These are phyloP conservation scores for Phellopilus nigrolimitatus DNA, from an alignment of 1,284 basidiomycete species.

Conservation along the genomic window DNA sequence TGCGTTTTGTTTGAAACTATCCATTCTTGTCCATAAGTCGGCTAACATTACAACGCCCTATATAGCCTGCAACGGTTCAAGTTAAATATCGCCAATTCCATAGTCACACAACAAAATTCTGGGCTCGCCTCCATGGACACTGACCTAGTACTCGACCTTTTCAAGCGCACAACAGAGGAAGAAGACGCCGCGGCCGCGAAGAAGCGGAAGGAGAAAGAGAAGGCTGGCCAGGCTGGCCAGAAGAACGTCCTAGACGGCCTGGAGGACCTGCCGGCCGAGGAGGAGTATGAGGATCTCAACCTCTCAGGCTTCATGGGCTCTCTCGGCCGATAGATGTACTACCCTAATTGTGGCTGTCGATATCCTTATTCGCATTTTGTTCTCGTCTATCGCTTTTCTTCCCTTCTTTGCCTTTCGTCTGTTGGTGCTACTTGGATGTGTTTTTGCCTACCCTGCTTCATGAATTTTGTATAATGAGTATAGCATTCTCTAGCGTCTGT, in stretches of 20 bases:
- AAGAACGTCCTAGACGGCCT: constrained; percentile 82
- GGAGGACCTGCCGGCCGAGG: constrained; percentile 85
- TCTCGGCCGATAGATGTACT: constrained; percentile 37
- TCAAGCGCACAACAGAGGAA: constrained; percentile 73
- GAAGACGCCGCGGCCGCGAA: constrained; percentile 59
- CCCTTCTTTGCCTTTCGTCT: constrained; percentile 1
- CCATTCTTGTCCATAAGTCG: constrained; percentile 2
- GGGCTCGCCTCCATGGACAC: constrained; percentile 95
- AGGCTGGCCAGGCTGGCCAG: constrained; percentile 51
- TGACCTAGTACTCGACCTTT: constrained; percentile 93
- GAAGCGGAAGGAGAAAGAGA: constrained; percentile 54
- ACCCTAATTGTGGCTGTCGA: constrained; percentile 7
- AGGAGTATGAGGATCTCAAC: constrained; percentile 85
- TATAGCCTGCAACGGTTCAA: constrained; percentile 94
- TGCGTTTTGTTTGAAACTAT: constrained; percentile 41
- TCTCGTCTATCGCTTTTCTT: neutral
- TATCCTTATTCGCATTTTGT: constrained; percentile 18
- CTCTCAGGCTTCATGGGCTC: constrained; percentile 83
- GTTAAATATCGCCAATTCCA: constrained; percentile 93
- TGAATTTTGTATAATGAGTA: constrained; percentile 4
- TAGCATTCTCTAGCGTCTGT: constrained; percentile 1
- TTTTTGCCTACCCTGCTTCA: neutral
- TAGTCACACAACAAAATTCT: constrained; percentile 97
- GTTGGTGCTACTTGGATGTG: neutral
- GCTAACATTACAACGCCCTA: constrained; percentile 5